Evolutionary conservation across 202 grass and related monocot genomes (phyloP).

Genomic region (Musa balbisiana): DNA sequence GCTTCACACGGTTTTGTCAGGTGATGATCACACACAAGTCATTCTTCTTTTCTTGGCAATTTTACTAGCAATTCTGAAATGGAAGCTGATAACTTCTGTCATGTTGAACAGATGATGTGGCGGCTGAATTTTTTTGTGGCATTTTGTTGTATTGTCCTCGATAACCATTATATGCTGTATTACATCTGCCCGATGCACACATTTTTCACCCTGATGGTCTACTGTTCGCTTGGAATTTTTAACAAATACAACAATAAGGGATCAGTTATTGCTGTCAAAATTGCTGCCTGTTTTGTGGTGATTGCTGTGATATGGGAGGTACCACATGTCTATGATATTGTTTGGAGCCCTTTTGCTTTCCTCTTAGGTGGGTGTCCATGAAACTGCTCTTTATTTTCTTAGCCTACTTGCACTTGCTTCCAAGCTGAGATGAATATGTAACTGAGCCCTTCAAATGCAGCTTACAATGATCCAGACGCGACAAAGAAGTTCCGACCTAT

Average conservation of each 20-base stretch:
- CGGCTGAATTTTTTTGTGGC: slow-evolving; percentile 27
- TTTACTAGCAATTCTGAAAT: background rate
- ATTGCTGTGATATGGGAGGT: slow-evolving; percentile 24
- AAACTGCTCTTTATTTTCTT: background rate
- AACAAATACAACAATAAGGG: slow-evolving; percentile 25
- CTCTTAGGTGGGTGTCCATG: slow-evolving; percentile 20
- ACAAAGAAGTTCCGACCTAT: slow-evolving; percentile 10
- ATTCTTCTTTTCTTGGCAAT: background rate
- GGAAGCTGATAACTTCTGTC: background rate
- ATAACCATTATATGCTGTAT: slow-evolving; percentile 27
- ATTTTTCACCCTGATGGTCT: slow-evolving; percentile 28
- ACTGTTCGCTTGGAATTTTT: slow-evolving; percentile 18
- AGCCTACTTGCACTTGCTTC: background rate
- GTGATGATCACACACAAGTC: background rate
- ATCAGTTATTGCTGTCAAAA: slow-evolving; percentile 25
- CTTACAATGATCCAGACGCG: slow-evolving; percentile 20
- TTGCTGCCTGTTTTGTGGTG: slow-evolving; percentile 13
- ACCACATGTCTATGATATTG: slow-evolving; percentile 15
- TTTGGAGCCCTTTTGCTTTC: slow-evolving; percentile 28
- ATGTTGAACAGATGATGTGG: slow-evolving; percentile 28
- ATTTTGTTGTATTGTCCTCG: slow-evolving; percentile 23
- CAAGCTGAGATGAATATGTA: background rate
- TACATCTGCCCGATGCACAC: slow-evolving; percentile 32
- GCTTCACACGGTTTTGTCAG: slow-evolving; percentile 22
- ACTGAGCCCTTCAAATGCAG: slow-evolving; percentile 7